phyloP scores from a whole-genome alignment of 192 early-diverging fungal genomes.

The Coemansia sp. region DNA sequence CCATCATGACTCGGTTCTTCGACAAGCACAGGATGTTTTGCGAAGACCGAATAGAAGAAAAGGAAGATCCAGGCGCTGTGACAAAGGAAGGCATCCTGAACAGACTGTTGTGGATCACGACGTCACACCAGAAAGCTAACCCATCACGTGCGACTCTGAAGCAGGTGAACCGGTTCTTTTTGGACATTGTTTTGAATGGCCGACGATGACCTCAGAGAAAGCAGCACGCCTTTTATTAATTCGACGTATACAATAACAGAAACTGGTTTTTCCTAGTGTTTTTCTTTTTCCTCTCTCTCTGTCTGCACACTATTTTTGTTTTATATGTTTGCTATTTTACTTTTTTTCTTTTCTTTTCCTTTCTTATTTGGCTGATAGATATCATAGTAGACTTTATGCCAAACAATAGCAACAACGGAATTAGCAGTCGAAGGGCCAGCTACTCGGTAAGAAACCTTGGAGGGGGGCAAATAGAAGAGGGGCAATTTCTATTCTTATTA shows the following conservation, averaged over 20 bases:
- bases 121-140: slow-evolving; percentile 61
- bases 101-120: slow-evolving; percentile 65
- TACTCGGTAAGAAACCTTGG: slow-evolving; percentile 2
- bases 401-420: not conserved
- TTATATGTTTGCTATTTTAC: not conserved
- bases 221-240: too few species aligned
- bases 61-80: slow-evolving; percentile 5
- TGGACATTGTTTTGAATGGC: slow-evolving; percentile 17
- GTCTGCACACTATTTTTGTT: not conserved
- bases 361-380: too few species aligned
- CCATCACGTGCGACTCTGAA: slow-evolving; percentile 77
- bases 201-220: too few species aligned
- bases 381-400: not conserved
- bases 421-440: slow-evolving; percentile 3
- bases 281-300: not conserved
- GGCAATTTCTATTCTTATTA: too few species aligned
- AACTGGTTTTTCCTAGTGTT: too few species aligned
- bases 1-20: slow-evolving; percentile 61
- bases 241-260: too few species aligned
- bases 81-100: slow-evolving; percentile 66
- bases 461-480: too few species aligned
- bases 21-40: slow-evolving; percentile 47
- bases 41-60: not conserved
- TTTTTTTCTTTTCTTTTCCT: not conserved
- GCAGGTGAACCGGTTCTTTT: slow-evolving; percentile 70